Base-by-base conservation (phyloP, 2,329 filamentous ascomycete genomes). In the Colletotrichum cuscutae region DNA sequence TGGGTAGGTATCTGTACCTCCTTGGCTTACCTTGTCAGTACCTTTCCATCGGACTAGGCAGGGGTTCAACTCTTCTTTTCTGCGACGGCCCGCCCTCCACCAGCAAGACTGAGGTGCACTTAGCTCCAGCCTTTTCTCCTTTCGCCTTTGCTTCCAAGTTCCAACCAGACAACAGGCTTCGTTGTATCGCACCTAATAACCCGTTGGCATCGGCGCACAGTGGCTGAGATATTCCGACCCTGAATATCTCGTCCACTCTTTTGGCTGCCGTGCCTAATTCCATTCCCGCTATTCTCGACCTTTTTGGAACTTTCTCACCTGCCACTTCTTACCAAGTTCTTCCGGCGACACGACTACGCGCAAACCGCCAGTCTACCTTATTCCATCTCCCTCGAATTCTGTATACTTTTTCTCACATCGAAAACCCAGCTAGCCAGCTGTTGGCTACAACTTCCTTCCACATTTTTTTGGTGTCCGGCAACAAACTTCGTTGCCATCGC, bases 181-280 rank as follows among this genome's bases (percentile, higher is more conserved):
- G 42, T 19, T 49, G 19, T 19, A 22, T 49, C 42, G n/a, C 19
- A 49, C 19, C 8, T 49, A 19, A 9, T n/a, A n/a, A 49, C 42
- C 42, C 42, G 53, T 63, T 53, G 12, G 24, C 60, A 19, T 53
- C 49, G 15, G 46, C n/a, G 9, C 62, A 24, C n/a, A 24, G 60
- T 57, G 15, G 62, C 63, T 60, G 49, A 24, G 32, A 53, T 26
- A 24, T 53, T 32, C 53, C 53, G 46, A 53, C 24, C 66, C 46
- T 57, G 65, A 53, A 35, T 59, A 65, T 24, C 66, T 59, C 30
- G n/a, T 28, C 53, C 58, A 24, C 46, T 62, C 32, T 67, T 68
- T 67, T 35, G 46, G 49, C 53, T 49, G 13, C 15, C 37, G 15
- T 42, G 37, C 37, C 37, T 42, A 19, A 7, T 60, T 57, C 54